Evolutionary conservation across 805 yeast genomes (phyloP).

Genomic region (Yamadazyma olivae): DNA sequence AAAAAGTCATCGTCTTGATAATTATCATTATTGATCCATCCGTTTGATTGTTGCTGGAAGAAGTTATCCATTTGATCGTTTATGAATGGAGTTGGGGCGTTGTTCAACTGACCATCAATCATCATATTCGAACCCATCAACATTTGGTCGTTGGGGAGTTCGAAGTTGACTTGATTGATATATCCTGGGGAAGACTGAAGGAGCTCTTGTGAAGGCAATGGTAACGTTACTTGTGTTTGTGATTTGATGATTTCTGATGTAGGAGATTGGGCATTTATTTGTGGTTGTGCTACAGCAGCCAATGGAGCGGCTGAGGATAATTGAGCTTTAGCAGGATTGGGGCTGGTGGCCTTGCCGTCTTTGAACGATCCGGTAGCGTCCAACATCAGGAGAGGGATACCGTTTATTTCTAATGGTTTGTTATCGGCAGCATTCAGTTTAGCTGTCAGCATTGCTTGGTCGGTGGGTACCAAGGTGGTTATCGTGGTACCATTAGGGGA

Average conservation of each 20-base stretch:
- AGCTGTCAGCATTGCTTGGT: slow-evolving; percentile 65
- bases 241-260: not conserved
- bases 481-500: slow-evolving; percentile 92
- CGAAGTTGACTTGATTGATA: slow-evolving; percentile 9
- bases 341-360: slow-evolving; percentile 4
- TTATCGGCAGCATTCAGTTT: slow-evolving; percentile 47
- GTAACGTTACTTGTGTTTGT: not conserved
- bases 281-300: not conserved
- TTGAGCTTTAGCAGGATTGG: not conserved
- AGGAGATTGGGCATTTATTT: not conserved
- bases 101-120: slow-evolving; percentile 6
- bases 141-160: slow-evolving; percentile 10
- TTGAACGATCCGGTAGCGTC: slow-evolving; percentile 66
- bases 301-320: not conserved
- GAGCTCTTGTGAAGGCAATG: not conserved
- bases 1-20: slow-evolving; percentile 75
- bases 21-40: slow-evolving; percentile 70
- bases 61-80: slow-evolving; percentile 50
- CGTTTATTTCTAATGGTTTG: slow-evolving; percentile 59
- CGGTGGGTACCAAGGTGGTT: slow-evolving; percentile 85
- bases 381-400: slow-evolving; percentile 67
- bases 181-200: slow-evolving; percentile 2
- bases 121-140: slow-evolving; percentile 5
- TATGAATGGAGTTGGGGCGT: slow-evolving; percentile 11
- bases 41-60: slow-evolving; percentile 78